A percentile compares a stretch with the other conserved stretches of the same genome.
Evolutionary conservation across 2,329 filamentous ascomycete species (phyloP).

Genomic region (Ascochyta rabiei): DNA sequence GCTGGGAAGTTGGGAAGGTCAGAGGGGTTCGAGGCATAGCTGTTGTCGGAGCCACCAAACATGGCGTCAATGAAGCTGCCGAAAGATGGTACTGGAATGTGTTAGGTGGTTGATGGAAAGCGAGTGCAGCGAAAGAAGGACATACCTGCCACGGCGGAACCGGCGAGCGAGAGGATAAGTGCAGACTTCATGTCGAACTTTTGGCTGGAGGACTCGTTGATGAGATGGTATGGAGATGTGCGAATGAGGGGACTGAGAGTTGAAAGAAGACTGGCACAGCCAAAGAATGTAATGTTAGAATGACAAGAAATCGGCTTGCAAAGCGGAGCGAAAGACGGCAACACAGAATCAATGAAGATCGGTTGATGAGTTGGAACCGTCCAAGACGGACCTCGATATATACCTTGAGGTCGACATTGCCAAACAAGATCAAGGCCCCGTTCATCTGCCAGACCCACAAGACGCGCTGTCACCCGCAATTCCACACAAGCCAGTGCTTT

Average conservation of each 20-base stretch:
- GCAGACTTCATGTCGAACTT: conserved; percentile 29
- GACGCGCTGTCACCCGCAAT: conserved; percentile 1
- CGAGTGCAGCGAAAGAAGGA: neutral
- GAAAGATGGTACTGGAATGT: conserved; percentile 13
- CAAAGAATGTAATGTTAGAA: conserved; percentile 22
- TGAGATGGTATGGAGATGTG: neutral
- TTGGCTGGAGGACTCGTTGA: neutral
- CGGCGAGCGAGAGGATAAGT: conserved; percentile 30
- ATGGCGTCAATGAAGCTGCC: conserved; percentile 18
- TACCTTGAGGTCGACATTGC: conserved; percentile 9
- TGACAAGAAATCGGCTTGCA: conserved; percentile 17
- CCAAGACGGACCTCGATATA: conserved; percentile 15
- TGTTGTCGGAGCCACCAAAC: conserved; percentile 14
- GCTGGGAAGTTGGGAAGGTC: conserved; percentile 6
- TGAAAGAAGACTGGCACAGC: conserved; percentile 20
- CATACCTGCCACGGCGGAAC: conserved; percentile 30
- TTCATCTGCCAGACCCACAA: conserved; percentile 17
- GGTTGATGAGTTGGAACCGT: conserved; percentile 9
- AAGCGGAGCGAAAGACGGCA: conserved; percentile 15
- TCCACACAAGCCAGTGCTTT: conserved; percentile 16
- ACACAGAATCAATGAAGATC: conserved; percentile 19
- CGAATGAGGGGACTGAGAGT: conserved; percentile 2
- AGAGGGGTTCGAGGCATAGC: conserved; percentile 10
- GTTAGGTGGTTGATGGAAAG: conserved; percentile 5
- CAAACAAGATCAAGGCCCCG: conserved; percentile 15